Conservation (phyloP, 1,284 basidiomycete species). For the Rhodotorula sp. region DNA sequence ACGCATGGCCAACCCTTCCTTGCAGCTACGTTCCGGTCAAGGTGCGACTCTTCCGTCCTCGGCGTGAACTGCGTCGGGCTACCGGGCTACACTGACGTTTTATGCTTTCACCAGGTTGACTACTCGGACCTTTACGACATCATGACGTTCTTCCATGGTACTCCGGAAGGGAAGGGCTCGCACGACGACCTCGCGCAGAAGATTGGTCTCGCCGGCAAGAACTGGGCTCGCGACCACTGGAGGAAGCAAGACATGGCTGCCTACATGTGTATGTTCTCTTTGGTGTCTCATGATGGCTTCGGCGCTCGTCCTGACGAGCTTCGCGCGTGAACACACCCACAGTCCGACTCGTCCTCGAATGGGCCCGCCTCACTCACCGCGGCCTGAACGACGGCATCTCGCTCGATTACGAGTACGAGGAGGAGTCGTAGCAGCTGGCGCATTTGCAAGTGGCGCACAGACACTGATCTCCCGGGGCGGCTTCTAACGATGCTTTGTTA, state of each 20-base stretch:
- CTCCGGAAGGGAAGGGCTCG: slow-evolving; percentile 27
- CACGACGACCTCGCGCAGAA: slow-evolving; percentile 43
- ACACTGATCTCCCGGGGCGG: neutral
- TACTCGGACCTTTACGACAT: slow-evolving; percentile 56
- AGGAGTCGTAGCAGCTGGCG: neutral
- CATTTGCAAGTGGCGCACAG: neutral
- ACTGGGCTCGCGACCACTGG: slow-evolving; percentile 42
- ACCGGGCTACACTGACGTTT: neutral
- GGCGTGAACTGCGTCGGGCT: neutral
- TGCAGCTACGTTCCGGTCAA: slow-evolving; percentile 49
- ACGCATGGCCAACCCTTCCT: neutral
- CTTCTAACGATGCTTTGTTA: neutral
- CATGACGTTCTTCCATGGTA: slow-evolving; percentile 60
- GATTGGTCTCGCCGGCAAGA: slow-evolving; percentile 41
- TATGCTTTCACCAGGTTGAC: slow-evolving; percentile 42
- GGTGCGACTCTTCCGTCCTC: neutral
- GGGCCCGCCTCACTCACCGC: slow-evolving; percentile 37
- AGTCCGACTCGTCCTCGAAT: slow-evolving; percentile 39
- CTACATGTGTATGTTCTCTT: slow-evolving; percentile 30
- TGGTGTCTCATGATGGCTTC: no score
- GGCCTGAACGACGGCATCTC: slow-evolving; percentile 23
- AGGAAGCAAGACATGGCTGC: slow-evolving; percentile 38
- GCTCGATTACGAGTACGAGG: slow-evolving; percentile 32
- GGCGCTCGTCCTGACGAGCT: no score
- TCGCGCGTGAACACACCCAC: neutral